Base-by-base conservation (phyloP, 176 grass and related monocot genomes). In the Puya raimondii region DNA sequence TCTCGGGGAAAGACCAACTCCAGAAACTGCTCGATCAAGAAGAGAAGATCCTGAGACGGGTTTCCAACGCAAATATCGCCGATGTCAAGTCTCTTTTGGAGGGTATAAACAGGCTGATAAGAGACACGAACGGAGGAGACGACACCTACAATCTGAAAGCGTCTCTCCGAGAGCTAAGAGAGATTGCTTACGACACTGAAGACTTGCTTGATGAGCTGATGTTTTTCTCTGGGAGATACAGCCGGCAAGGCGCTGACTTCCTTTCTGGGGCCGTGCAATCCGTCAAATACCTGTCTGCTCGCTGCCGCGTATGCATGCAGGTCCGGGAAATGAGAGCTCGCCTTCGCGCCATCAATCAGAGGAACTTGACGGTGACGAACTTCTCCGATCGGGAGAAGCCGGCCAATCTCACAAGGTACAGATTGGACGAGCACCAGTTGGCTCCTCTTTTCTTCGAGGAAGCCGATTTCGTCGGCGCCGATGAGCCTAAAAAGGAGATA, bases 141-240 rank as follows among this genome's bases (percentile, higher is more conserved):
- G 52, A 54, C 9, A 54, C 13, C 52, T 54, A 54, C 52, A 54
- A 12, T 54, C 52, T 54, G 13, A 54, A 54, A 54, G 52, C 52
- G 15, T 13, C 52, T 54, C 52, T 54, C 52, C 11, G 51, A 0
- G 17, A 69, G 0, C 18, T 77, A 12, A 12, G 75, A 42, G 75
- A 77, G 33, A 2, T 77, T 51, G 66, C 74, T 18, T 77, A 29
- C 21, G 65, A n/a, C 0, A 77, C 56, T 12, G 74, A 77, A 20
- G 74, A 77, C 52, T 61, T 47, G 9, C 7, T 78, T 0, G 66
- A 78, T 21, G 42, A 12, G 1, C 59, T 51, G 21, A 16, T 78
- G 42, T 17, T 15, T 1, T 22, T 47, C 11, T 14, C 59, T 0
- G 13, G 68, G 3, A 54, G 4, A 11, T 54, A 12, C 15, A 27